Percentiles rank a stretch among this genome's conserved stretches.
Evolutionary conservation across 129 eudicot species (phyloP).

Genomic region (Flaveria sonorensis): DNA sequence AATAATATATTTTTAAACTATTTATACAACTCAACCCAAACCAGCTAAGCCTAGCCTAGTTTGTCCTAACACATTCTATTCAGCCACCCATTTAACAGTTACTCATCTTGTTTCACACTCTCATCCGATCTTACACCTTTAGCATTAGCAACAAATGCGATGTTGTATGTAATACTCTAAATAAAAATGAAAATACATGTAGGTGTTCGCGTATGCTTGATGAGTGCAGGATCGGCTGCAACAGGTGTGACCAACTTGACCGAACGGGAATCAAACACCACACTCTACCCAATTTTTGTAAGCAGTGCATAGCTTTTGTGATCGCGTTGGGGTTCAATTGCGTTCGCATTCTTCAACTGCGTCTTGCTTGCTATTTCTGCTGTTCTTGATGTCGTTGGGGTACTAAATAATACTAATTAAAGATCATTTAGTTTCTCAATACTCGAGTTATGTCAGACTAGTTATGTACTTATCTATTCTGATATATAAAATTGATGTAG

Average conservation of each 20-base stretch:
- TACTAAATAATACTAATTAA: conserved; percentile 40
- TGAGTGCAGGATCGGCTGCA: conserved; percentile 91
- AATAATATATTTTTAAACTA: no score
- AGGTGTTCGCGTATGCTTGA: conserved; percentile 77
- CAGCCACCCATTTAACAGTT: not conserved
- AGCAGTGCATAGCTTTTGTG: conserved; percentile 59
- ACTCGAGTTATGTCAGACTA: conserved; percentile 13
- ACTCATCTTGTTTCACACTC: no score
- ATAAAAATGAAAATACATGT: not conserved
- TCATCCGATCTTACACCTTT: not conserved
- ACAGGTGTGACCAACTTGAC: conserved; percentile 76
- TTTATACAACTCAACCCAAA: no score
- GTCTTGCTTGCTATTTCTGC: conserved; percentile 63
- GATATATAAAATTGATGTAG: conserved; percentile 18
- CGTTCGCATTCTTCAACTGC: conserved; percentile 74
- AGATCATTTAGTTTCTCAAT: not conserved
- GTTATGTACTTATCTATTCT: not conserved
- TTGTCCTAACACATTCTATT: not conserved
- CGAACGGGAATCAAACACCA: conserved; percentile 74
- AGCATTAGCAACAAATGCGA: not conserved
- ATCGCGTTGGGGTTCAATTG: conserved; percentile 77
- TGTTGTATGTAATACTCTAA: not conserved
- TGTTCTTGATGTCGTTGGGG: conserved; percentile 67
- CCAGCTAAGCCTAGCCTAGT: not conserved
- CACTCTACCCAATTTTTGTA: conserved; percentile 79